Evolutionary conservation across 148 eudicot genomes (phyloP), one percentile per base, ranked within the genome.

Genomic region (Linanthus parryae): DNA sequence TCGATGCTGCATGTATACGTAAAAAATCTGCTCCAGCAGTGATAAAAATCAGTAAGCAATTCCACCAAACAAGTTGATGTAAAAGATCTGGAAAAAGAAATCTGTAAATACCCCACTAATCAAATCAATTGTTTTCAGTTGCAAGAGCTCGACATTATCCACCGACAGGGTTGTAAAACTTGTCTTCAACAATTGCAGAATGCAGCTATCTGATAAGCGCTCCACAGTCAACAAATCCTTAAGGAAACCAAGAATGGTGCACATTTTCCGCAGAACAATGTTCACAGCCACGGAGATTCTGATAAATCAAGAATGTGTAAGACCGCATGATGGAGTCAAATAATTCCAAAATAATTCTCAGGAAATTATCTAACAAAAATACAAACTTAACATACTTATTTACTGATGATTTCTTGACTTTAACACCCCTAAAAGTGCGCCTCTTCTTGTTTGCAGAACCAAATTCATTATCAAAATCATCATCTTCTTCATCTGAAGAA

Each of bases 101-200:
- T 47, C 58, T n/a, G n/a, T n/a, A n/a, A 55, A 44, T 84, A 92
- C 99, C 99, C 83, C 94, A 45, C 88, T 71, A 53, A 88, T 84
- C 60, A 92, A 65, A 70, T 81, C 67, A 59, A 92, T 77, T 44
- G 99, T 79, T 74, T 92, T 87, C 62, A 92, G 61, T 72, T 92
- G 99, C 85, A 92, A 79, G 58, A 92, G 86, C 68, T 92, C 96
- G 53, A 92, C 73, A 60, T 87, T 92, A 47, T 92, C 99, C 65
- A 92, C 99, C 72, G 77, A 67, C 40, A 92, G 72, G 19, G 94
- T 87, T 48, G 95, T 67, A 70, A 92, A 76, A 69, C 94, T 66
- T 56, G 91, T 87, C 72, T 79, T 84, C 35, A 87, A 68, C 23
- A 92, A 77, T 67, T 92, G 99, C 55, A 92, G 56, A 67, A 92